These are phyloP conservation scores for Scleroderma citrinum DNA, from an alignment of 768 basidiomycete species.

Conservation along the genomic window DNA sequence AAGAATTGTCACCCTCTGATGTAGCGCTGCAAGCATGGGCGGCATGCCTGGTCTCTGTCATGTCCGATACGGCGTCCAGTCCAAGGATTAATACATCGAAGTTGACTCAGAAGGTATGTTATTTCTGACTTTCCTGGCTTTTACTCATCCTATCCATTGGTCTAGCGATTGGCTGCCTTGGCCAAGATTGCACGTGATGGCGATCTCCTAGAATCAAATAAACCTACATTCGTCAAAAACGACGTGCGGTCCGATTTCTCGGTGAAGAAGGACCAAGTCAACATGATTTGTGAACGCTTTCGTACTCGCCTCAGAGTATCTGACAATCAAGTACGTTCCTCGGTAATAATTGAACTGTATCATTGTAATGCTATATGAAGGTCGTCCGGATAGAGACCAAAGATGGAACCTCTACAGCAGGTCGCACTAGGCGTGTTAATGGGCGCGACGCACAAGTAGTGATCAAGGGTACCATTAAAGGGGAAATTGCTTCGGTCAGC, in stretches of 20 bases:
- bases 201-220: conserved; percentile 44
- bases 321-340: conserved; percentile 31
- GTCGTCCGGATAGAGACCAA: conserved; percentile 14
- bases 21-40: conserved; percentile 42
- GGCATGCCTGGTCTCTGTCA: conserved; percentile 31
- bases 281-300: conserved; percentile 37
- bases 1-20: conserved; percentile 4
- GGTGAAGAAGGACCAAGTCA: conserved; percentile 25
- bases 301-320: conserved; percentile 38
- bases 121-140: background rate
- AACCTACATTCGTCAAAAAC: conserved; percentile 41
- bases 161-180: conserved; percentile 40
- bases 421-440: conserved; percentile 18
- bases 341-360: background rate
- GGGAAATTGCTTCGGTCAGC: conserved; percentile 30
- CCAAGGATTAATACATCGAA: conserved; percentile 19
- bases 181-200: conserved; percentile 41
- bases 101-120: conserved; percentile 26
- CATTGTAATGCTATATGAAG: conserved; percentile 4
- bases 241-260: conserved; percentile 29
- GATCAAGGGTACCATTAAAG: conserved; percentile 17
- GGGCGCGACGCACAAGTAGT: conserved; percentile 36
- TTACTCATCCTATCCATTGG: background rate
- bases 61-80: conserved; percentile 16
- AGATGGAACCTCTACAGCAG: background rate